Conservation (phyloP, 148 eudicot species). For the Camellia japonica region DNA sequence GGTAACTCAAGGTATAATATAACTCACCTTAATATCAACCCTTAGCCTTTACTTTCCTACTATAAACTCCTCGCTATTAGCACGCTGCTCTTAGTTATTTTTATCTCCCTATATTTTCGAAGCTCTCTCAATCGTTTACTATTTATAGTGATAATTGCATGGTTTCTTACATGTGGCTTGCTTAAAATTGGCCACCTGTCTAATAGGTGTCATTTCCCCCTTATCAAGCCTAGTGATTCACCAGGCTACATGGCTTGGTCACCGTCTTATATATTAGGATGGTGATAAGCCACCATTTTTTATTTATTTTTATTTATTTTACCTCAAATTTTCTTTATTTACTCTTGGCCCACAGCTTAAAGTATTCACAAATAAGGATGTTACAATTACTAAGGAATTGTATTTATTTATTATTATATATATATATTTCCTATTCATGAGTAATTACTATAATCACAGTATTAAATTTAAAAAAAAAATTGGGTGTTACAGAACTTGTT, state of each 20-base stretch:
- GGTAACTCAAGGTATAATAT: too few relatives aligned
- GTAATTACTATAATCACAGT: not conserved
- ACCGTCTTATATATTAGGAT: not conserved
- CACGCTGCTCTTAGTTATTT: not conserved
- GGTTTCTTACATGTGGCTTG: too few relatives aligned
- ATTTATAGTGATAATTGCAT: too few relatives aligned
- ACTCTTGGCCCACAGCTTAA: not conserved
- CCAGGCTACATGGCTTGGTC: not conserved
- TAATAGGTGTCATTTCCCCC: too few relatives aligned
- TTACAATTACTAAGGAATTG: too few relatives aligned
- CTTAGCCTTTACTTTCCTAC: too few relatives aligned
- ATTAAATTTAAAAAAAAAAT: not conserved
- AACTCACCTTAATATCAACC: too few relatives aligned
- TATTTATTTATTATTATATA: too few relatives aligned
- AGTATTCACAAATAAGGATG: not conserved
- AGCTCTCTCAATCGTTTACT: not conserved
- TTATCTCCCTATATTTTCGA: not conserved
- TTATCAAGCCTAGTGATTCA: too few relatives aligned
- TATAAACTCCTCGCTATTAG: not conserved
- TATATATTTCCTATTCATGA: too few relatives aligned
- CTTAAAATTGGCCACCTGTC: too few relatives aligned
- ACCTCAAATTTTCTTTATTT: not conserved
- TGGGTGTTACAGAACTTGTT: not conserved
- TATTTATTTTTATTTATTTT: too few relatives aligned
- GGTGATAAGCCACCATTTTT: not conserved